phyloP scores from a whole-genome alignment of 192 early-diverging fungal species.

The Oehlia diaphana region DNA sequence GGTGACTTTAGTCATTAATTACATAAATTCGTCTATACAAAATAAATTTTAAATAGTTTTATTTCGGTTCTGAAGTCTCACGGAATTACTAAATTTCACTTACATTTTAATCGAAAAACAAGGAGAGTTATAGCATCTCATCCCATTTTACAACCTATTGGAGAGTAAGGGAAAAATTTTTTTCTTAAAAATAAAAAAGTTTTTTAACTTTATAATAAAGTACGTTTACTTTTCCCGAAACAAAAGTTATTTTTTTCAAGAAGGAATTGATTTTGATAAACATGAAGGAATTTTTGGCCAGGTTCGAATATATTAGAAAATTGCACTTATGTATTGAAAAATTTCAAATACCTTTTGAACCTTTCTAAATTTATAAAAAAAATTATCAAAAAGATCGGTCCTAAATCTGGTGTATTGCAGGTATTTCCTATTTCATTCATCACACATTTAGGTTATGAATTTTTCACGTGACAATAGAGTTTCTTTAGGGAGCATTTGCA shows the following conservation, averaged over 20 bases:
- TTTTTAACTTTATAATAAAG: too few species aligned
- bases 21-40: too few species aligned
- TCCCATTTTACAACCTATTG: slow-evolving; percentile 10
- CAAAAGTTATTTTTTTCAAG: slow-evolving; percentile 21
- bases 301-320: not conserved
- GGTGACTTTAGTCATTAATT: not conserved
- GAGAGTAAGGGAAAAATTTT: not conserved
- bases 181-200: not conserved
- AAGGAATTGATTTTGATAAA: slow-evolving; percentile 18
- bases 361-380: not conserved
- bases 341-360: not conserved
- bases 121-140: slow-evolving; percentile 11
- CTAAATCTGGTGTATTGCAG: slow-evolving; percentile 25
- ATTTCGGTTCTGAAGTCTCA: not conserved
- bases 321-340: not conserved
- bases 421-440: not conserved
- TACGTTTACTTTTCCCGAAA: not conserved
- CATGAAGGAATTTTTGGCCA: slow-evolving; percentile 29
- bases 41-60: not conserved
- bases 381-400: slow-evolving; percentile 6
- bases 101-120: not conserved
- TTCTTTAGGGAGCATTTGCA: slow-evolving; percentile 20
- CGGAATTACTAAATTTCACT: slow-evolving; percentile 21
- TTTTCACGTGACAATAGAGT: not conserved
- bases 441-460: too few species aligned